Base-by-base conservation (phyloP, 768 basidiomycete genomes). In the Cyclocybe cylindracea region DNA sequence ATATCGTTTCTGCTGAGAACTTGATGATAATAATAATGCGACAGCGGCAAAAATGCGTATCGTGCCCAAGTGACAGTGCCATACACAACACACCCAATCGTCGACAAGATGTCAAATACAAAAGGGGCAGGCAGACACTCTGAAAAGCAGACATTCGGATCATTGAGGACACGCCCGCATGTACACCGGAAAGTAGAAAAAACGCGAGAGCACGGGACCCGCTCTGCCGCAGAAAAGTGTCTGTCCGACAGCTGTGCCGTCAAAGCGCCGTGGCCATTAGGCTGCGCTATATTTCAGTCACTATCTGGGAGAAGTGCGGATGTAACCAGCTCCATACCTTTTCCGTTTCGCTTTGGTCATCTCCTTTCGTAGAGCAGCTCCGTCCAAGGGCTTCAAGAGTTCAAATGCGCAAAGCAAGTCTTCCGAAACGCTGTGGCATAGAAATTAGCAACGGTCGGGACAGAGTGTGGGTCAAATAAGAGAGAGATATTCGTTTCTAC, bases 321-420 rank as follows among this genome's bases (percentile, higher is more conserved):
- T 19, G 37, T 44, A n/a, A 11, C 36, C 44, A 45, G 40, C 41
- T 37, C 46, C 76, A 47, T 54, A 91, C 93, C 93, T 96, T 81
- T 97, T 97, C 79, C 95, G 90, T 73, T 96, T 97, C 46, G 92
- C 92, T 73, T 97, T 97, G 38, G 92, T 95, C 94, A 98, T 97
- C 70, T 98, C 95, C 71, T 98, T 98, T 60, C 94, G 89, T 59
- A 98, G 73, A 29, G 94, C 95, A 19, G 94, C 89, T 7, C 91
- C 92, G 63, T 98, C 94, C 60, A 98, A 77, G 13, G 95, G 95
- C 70, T 98, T 98, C 53, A 99, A 83, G 46, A 98, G 76, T 70
- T 99, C 97, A 64, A 99, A 99, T 8, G 97, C 95, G 63, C 97
- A 99, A 19, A 99, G 76, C 44, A 99, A 74, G 68, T 99, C 97